These are phyloP conservation scores for Adansonia gregorii DNA, from an alignment of 441 rosid genomes.

Conservation along the genomic window DNA sequence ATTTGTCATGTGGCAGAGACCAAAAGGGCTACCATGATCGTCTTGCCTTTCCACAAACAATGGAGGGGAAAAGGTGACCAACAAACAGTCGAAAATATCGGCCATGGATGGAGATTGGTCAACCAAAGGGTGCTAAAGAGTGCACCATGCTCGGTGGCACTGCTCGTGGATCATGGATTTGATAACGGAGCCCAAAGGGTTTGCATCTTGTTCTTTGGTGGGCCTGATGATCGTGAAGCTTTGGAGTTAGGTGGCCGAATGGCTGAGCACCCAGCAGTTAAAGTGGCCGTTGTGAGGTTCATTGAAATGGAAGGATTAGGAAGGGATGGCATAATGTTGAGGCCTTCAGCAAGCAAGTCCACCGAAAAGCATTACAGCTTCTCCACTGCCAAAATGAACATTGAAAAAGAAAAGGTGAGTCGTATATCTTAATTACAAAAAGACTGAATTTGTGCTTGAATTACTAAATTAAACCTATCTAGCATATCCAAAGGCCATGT, in stretches of 20 bases:
- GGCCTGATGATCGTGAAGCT: conserved; percentile 79
- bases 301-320: conserved; percentile 37
- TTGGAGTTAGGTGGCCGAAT: conserved; percentile 65
- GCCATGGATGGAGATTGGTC: conserved; percentile 73
- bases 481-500: too few species aligned
- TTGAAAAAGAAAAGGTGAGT: conserved; percentile 52
- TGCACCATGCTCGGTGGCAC: conserved; percentile 76
- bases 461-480: too few species aligned
- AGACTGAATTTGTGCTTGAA: background rate
- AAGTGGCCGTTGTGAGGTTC: conserved; percentile 55
- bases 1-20: conserved; percentile 75
- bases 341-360: conserved; percentile 43
- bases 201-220: conserved; percentile 71
- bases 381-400: conserved; percentile 53
- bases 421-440: background rate
- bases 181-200: conserved; percentile 51
- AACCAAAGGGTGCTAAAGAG: conserved; percentile 67
- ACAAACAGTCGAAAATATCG: conserved; percentile 48
- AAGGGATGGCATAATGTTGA: conserved; percentile 37
- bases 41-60: conserved; percentile 69
- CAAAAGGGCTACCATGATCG: conserved; percentile 60
- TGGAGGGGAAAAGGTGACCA: conserved; percentile 56
- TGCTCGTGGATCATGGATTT: conserved; percentile 81
- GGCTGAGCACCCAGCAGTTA: conserved; percentile 72
- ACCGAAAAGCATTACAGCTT: conserved; percentile 52